Conservation (phyloP, 805 yeast species). For the Lipomyces starkeyi region DNA sequence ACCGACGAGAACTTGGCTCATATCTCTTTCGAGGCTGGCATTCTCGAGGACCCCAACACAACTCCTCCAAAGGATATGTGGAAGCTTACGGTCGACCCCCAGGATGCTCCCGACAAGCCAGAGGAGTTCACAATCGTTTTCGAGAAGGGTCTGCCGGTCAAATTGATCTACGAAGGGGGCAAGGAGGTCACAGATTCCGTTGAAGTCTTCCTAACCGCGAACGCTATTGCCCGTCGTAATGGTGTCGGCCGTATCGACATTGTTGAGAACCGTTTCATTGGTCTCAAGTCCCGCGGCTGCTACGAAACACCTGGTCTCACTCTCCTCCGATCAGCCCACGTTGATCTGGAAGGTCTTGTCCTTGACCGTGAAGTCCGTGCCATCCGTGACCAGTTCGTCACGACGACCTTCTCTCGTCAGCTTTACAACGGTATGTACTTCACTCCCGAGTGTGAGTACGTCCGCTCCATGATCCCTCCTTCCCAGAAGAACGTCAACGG, state of each 20-base stretch:
- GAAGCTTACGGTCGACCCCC: conserved; percentile 96
- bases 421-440: conserved; percentile 97
- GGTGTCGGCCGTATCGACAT: conserved; percentile 99
- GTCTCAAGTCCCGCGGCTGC: conserved; percentile 98
- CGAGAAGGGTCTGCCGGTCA: conserved; percentile 85
- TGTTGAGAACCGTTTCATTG: conserved; percentile 98
- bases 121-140: conserved; percentile 85
- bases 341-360: conserved; percentile 96
- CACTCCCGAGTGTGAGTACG: conserved; percentile 97
- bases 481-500: conserved; percentile 97
- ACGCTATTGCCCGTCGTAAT: conserved; percentile 95
- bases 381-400: conserved; percentile 93
- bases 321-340: conserved; percentile 88
- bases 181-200: conserved; percentile 80
- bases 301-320: conserved; percentile 99
- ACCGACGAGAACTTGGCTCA: conserved; percentile 99
- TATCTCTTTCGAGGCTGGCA: conserved; percentile 99
- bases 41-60: conserved; percentile 96
- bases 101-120: conserved; percentile 92
- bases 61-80: conserved; percentile 99
- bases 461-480: conserved; percentile 90
- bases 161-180: conserved; percentile 68
- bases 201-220: conserved; percentile 89
- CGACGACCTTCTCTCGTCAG: conserved; percentile 86
- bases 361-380: conserved; percentile 98